Evolutionary conservation across 2,329 filamentous ascomycete genomes (phyloP), one percentile per base, ranked within the genome.

Genomic region (Seiridium unicorne): DNA sequence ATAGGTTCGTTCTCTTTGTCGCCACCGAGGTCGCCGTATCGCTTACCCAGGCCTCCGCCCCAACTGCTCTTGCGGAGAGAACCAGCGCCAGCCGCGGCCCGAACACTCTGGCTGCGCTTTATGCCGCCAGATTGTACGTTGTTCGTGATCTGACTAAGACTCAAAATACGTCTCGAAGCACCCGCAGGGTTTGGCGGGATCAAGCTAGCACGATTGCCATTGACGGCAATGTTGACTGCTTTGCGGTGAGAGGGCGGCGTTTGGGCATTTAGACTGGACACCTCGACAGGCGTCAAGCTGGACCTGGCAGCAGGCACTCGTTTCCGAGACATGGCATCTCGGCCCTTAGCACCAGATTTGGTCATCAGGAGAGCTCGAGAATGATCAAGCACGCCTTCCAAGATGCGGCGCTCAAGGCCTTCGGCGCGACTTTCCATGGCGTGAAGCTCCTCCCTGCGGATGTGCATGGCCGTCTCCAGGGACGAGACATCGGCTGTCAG

Each of bases 311-410:
- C 74, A 34, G 77, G 68, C 60, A 80, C 79, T 6, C 84, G 79
- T 74, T 87, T 87, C 55, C 84, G 82, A 71, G 76, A 85, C 84
- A 87, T 86, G 62, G 79, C 76, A 57, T 86, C 84, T 5, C 75
- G 75, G 9, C 79, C 76, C 67, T 79, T 81, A 65, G 74, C 78
- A 31, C 62, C 62, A 3, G 84, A 78, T 77, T 91, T 89, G 65
- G 87, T 81, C 79, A 95, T 90, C 60, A 98, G 84, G n/a, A 97
- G 82, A 34, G 94, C 88, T 5, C 94, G 90, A 26, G 94, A 97
- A 73, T 98, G 94, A 68, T 98, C 93, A 78, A 99, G 96, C 63
- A 98, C 92, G 34, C 94, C 93, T 65, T 98, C 94, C 38, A 99
- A 79, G 66, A 99, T 97, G 34, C 95, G 89, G 57, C 93, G 90